phyloP scores from a whole-genome alignment of 345 rosid species.

The Corymbia maculata region DNA sequence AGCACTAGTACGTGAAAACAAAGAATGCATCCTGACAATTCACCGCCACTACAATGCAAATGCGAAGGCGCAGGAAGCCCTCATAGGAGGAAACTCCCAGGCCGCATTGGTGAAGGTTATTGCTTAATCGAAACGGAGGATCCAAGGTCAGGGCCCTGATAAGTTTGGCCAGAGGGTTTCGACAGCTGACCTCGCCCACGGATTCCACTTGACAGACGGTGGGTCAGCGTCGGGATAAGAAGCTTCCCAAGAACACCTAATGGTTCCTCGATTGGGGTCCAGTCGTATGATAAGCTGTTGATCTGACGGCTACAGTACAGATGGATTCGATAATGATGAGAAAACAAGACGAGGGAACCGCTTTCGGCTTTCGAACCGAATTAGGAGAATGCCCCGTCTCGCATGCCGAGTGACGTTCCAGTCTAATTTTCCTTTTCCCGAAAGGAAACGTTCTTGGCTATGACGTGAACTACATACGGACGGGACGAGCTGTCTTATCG shows the following conservation, averaged over 20 bases:
- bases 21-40: no score
- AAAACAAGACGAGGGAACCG: neutral
- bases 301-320: neutral
- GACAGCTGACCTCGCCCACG: no score
- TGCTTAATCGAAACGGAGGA: no score
- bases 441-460: neutral
- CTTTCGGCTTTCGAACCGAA: neutral
- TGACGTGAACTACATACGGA: neutral
- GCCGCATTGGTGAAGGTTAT: no score
- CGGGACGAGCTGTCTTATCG: fast-evolving
- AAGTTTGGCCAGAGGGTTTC: no score
- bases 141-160: no score
- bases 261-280: neutral
- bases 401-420: neutral
- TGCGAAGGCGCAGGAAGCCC: no score
- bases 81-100: no score
- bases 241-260: neutral
- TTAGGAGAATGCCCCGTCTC: neutral
- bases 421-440: neutral
- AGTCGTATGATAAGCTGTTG: neutral
- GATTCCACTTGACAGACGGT: neutral
- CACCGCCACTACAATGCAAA: no score
- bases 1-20: no score
- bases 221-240: neutral
- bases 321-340: neutral